phyloP scores from a whole-genome alignment of 106 monocot species.

The Acorus calamus region DNA sequence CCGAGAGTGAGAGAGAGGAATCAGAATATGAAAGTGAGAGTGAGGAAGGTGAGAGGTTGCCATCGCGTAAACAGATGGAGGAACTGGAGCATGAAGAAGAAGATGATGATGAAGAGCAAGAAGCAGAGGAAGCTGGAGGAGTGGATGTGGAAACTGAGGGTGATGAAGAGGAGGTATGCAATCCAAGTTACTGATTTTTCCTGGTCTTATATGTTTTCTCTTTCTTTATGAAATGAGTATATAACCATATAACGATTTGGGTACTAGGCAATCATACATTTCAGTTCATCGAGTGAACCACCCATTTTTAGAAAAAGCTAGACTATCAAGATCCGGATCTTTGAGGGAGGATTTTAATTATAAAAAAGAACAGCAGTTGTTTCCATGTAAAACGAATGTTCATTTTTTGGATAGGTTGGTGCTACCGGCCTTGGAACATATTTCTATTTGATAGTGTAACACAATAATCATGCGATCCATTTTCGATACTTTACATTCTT shows the following conservation, averaged over 20 bases:
- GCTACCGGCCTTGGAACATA: not conserved
- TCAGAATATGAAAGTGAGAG: constrained; percentile 96
- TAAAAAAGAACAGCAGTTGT: too few relatives aligned
- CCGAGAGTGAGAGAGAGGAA: constrained; percentile 76
- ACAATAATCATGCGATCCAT: too few relatives aligned
- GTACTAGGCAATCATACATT: too few relatives aligned
- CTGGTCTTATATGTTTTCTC: constrained; percentile 2
- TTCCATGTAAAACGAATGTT: too few relatives aligned
- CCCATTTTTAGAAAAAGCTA: too few relatives aligned
- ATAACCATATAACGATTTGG: too few relatives aligned
- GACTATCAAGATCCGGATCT: too few relatives aligned
- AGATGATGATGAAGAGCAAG: constrained; percentile 60
- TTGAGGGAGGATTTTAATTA: too few relatives aligned
- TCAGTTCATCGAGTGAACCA: too few relatives aligned
- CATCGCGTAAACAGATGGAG: constrained; percentile 16
- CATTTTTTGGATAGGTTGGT: too few relatives aligned
- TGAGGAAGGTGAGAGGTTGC: constrained; percentile 55
- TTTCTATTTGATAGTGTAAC: too few relatives aligned
- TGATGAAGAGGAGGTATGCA: constrained; percentile 36
- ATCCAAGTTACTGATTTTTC: constrained; percentile 1
- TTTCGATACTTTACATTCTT: too few relatives aligned
- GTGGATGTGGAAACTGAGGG: constrained; percentile 47
- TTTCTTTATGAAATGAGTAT: not conserved
- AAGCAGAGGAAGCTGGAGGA: constrained; percentile 43
- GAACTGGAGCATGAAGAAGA: constrained; percentile 63